These are phyloP conservation scores for Myxozyma vanderwaltii DNA, from an alignment of 805 yeast genomes.

Conservation along the genomic window DNA sequence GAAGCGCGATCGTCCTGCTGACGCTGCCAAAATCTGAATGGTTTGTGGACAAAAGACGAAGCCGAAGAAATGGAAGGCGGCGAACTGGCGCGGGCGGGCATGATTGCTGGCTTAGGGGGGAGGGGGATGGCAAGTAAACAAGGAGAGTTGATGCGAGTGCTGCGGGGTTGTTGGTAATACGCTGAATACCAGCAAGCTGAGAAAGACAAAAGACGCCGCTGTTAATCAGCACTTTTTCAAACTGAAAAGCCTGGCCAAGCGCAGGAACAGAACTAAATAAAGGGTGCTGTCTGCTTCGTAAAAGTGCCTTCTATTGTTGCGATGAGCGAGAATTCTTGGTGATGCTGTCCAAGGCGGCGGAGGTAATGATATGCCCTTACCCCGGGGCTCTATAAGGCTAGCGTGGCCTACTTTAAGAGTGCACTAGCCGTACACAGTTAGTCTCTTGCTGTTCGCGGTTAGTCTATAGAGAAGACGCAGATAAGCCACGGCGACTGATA, in stretches of 20 bases:
- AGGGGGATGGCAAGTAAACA: not conserved
- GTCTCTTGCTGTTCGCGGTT: not conserved
- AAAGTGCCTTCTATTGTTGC: not conserved
- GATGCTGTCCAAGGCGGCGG: slow-evolving; percentile 5
- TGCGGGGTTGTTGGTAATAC: not conserved
- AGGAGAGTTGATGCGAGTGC: not conserved
- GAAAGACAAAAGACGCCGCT: not conserved
- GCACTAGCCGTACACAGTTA: not conserved
- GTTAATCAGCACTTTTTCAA: not conserved
- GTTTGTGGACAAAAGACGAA: slow-evolving; percentile 33
- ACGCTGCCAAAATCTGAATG: slow-evolving; percentile 34
- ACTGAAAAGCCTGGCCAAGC: not conserved
- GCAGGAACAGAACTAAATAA: not conserved
- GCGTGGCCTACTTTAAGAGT: not conserved
- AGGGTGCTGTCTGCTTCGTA: too few relatives aligned
- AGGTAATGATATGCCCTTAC: slow-evolving; percentile 1
- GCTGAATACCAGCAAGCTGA: not conserved
- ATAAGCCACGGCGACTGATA: slow-evolving; percentile 16
- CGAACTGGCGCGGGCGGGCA: slow-evolving; percentile 33
- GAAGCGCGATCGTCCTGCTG: slow-evolving; percentile 30
- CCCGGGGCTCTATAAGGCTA: not conserved
- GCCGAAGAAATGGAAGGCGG: slow-evolving; percentile 35
- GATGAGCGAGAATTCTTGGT: slow-evolving; percentile 1
- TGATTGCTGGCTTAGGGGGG: not conserved
- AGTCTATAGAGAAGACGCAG: not conserved